Base-by-base conservation (phyloP, 2,329 filamentous ascomycete species). In the Orbilia quercus region DNA sequence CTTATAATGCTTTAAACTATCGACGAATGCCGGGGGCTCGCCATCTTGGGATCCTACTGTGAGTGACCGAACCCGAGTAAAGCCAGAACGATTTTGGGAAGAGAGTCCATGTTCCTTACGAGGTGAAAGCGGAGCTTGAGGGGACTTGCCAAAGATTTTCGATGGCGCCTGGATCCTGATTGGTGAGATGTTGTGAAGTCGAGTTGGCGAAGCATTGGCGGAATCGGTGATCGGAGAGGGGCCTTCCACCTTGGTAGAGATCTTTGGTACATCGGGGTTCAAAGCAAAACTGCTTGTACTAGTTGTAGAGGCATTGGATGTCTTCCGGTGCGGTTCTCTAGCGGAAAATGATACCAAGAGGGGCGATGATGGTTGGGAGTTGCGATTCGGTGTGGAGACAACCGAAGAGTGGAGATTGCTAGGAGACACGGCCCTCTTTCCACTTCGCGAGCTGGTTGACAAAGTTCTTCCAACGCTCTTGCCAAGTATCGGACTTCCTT, bases 261-360 rank as follows among this genome's bases (percentile, higher is more conserved):
- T 84, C 76, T 89, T 89, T 77, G 89, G 86, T 51, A 89, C 79
- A 75, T 82, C 51, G 7, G 86, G 83, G 25, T 85, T 82, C 2
- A 86, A 84, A 7, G 80, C 79, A 11, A 81, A 80, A 14, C 84
- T 80, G 74, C 87, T 85, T 48, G 85, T 79, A 62, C 82, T 84
- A 11, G 81, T 81, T 25, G 83, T 81, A 74, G 85, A 80, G 2
- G 77, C 76, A 53, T 76, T 78, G 11, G 95, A 98, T 3, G 91
- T 92, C 82, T 99, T 99, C 51, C 95, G 88, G 72, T 93, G 88
- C 70, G 98, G 93, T 16, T 72, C 58, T 59, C 88, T 86, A 11
- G 94, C 91, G 71, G 94, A 92, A 80, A 99, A 99, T 4, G 95
- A 96, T 7, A 98, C 91, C n/a, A 98, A 84, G n/a, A 99, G 83